These are phyloP conservation scores for Psilocybe sp. DNA, from an alignment of 768 basidiomycete genomes.

Conservation along the genomic window DNA sequence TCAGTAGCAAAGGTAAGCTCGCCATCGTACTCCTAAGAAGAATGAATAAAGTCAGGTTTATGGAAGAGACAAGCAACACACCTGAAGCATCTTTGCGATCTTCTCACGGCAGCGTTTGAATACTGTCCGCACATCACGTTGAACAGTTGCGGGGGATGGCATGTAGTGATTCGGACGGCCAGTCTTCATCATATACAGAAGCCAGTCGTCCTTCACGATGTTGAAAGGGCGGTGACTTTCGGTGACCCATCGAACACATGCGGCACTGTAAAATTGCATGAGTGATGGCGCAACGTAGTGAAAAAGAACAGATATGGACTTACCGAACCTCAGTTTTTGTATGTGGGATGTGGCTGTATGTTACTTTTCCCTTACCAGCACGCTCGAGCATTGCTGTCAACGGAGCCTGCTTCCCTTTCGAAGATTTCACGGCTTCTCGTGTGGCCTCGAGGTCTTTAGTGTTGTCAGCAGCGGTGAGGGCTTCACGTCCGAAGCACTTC, in stretches of 20 bases:
- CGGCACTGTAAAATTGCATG: constrained; percentile 12
- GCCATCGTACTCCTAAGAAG: constrained; percentile 7
- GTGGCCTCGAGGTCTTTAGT: constrained; percentile 5
- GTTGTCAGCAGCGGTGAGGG: constrained; percentile 11
- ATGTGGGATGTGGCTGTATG: too few relatives aligned
- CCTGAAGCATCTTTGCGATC: constrained; percentile 11
- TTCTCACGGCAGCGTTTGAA: constrained; percentile 1
- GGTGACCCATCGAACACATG: constrained; percentile 25
- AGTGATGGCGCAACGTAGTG: constrained; percentile 2
- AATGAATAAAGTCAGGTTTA: too few relatives aligned
- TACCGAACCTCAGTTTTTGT: constrained; percentile 21
- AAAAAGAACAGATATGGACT: too few relatives aligned
- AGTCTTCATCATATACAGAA: constrained; percentile 8
- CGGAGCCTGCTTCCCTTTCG: constrained; percentile 7
- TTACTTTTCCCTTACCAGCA: constrained; percentile 23
- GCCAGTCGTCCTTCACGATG: constrained; percentile 13
- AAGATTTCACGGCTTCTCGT: background rate
- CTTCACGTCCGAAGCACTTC: too few relatives aligned
- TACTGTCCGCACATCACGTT: constrained; percentile 2
- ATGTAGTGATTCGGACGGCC: constrained; percentile 8
- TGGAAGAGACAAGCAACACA: too few relatives aligned
- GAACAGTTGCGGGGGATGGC: constrained; percentile 7
- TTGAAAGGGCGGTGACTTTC: constrained; percentile 9
- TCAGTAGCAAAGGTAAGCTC: constrained; percentile 22
- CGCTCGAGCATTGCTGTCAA: constrained; percentile 26